These are phyloP conservation scores for Calonectria pauciramosa DNA, from an alignment of 2,329 filamentous ascomycete genomes.

Conservation along the genomic window DNA sequence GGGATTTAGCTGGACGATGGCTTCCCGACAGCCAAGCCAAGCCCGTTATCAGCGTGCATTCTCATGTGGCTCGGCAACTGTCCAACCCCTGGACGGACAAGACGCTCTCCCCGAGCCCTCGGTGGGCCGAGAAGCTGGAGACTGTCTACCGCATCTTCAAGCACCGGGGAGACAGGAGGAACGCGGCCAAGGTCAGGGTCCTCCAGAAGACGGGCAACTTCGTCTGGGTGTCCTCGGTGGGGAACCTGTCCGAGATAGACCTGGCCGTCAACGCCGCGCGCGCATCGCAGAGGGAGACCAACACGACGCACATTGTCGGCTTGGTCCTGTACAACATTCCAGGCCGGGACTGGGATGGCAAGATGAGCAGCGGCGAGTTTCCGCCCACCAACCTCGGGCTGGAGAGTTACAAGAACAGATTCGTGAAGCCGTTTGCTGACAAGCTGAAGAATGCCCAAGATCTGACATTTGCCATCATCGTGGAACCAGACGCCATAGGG, in stretches of 20 bases:
- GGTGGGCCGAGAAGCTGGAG: slow-evolving; percentile 19
- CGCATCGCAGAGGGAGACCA: background rate
- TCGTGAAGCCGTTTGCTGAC: slow-evolving; percentile 17
- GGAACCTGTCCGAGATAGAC: slow-evolving; percentile 19
- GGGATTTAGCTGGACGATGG: slow-evolving; percentile 1
- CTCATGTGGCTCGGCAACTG: background rate
- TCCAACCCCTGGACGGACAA: slow-evolving; percentile 20
- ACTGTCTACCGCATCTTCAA: background rate
- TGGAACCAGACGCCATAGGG: slow-evolving; percentile 22
- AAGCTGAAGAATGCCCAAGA: background rate
- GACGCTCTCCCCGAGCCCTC: slow-evolving; percentile 13
- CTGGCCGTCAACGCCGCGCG: slow-evolving; percentile 13
- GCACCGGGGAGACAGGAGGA: background rate
- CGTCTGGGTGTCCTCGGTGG: slow-evolving; percentile 19
- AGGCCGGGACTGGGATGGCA: slow-evolving; percentile 13
- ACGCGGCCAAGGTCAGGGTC: slow-evolving; percentile 17
- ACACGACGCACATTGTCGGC: slow-evolving; percentile 13
- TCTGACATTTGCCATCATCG: slow-evolving; percentile 17
- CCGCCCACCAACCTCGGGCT: slow-evolving; percentile 3
- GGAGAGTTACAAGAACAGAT: slow-evolving; percentile 2
- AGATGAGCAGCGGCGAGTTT: slow-evolving; percentile 3
- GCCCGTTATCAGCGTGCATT: background rate
- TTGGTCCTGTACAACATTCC: slow-evolving; percentile 26
- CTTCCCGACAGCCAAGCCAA: background rate
- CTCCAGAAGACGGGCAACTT: slow-evolving; percentile 19